Evolutionary conservation across 2,329 filamentous ascomycete genomes (phyloP), one percentile per base, ranked within the genome.

Genomic region (Zymoseptoria crescenta): DNA sequence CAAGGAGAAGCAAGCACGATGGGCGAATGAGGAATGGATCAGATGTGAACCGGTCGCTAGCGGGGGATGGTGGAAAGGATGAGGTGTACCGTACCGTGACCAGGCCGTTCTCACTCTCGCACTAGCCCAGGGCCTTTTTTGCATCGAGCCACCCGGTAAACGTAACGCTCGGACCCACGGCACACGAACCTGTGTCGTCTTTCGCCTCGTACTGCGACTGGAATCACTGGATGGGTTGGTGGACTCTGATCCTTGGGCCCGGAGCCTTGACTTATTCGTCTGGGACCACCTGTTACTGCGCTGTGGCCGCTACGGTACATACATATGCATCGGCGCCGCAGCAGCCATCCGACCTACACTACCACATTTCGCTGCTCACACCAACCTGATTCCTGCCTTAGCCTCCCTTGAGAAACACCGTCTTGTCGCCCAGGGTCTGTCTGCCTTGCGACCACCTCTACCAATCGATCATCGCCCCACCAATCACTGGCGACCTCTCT

Each of bases 381-480:
- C 35, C 24, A 24, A 24, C 24, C 24, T 24, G 24, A 24, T 41
- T 16, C 35, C 35, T 16, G 35, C 35, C 35, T 16, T 16, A 41
- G 30, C 30, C 30, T 13, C 9, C 30, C 30, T 35, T 13, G 9
- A 35, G 30, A 35, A 61, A 57, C 59, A 21, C 54, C 59, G 56
- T 58, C 55, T 57, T 55, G 35, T 41, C 56, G 62, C 57, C 59
- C 30, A 61, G 62, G 62, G 56, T 62, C 52, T 56, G 54, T 62
- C 52, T 56, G 57, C 57, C 35, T 41, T 16, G 13, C 35, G 35
- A 41, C 35, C 10, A n/a, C 35, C 35, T 41, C 35, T 41, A 41
- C 35, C 62, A 56, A 24, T 53, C 59, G 51, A 55, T 59, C 59
- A 65, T 62, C 62, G 65, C 64, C 64, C 63, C 62, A 63, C 64